phyloP scores from a whole-genome alignment of 1,139 yeast species.

The Suhomyces anneliseae region DNA sequence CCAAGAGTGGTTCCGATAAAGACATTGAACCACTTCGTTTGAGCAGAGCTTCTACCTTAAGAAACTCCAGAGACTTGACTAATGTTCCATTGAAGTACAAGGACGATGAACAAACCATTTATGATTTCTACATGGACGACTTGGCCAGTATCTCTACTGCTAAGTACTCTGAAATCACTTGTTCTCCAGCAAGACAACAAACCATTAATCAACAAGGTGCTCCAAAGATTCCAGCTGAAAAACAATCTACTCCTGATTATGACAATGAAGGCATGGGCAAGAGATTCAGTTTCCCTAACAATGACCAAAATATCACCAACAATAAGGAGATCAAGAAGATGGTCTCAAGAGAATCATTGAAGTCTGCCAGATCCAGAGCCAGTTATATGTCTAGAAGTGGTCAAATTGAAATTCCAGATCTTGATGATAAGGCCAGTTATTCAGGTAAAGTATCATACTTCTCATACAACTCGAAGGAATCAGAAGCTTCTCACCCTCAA shows the following conservation, averaged over 20 bases:
- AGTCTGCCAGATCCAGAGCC: constrained; percentile 19
- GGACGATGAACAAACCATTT: constrained; percentile 12
- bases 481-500: constrained; percentile 19
- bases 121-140: constrained; percentile 15
- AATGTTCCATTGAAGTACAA: neutral
- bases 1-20: no score
- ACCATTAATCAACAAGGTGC: neutral
- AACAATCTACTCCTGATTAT: constrained; percentile 13
- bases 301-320: constrained; percentile 35
- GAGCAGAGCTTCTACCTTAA: constrained; percentile 12
- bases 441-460: constrained; percentile 22
- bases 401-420: constrained; percentile 47
- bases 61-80: neutral
- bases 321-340: constrained; percentile 22
- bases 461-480: constrained; percentile 27
- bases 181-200: neutral
- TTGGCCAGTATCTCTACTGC: constrained; percentile 16
- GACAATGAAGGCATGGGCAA: constrained; percentile 39
- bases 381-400: constrained; percentile 34
- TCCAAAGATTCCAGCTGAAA: neutral
- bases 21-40: constrained; percentile 7
- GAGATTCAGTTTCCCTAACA: constrained; percentile 43
- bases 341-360: constrained; percentile 8
- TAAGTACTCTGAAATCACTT: constrained; percentile 15
- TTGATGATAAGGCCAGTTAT: constrained; percentile 27